Percentiles rank a stretch among this genome's conserved stretches.
Evolutionary conservation across 345 rosid genomes (phyloP).

Genomic region (Lepidium africanum): DNA sequence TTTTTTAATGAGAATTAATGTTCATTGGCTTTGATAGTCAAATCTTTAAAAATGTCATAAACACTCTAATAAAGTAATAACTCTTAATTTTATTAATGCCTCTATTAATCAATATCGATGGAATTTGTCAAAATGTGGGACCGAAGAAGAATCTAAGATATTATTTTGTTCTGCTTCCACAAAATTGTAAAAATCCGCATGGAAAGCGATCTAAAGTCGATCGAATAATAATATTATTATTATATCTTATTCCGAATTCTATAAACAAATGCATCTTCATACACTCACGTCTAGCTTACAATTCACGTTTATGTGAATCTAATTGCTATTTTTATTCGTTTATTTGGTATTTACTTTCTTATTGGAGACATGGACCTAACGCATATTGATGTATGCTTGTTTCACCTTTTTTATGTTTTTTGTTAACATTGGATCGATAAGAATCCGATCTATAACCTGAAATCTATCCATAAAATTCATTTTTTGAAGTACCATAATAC

Average conservation of each 20-base stretch:
- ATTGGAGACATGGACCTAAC: background rate
- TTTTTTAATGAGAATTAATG: background rate
- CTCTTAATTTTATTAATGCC: background rate
- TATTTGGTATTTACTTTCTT: background rate
- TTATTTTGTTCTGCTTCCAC: conserved; percentile 19
- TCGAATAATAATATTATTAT: conserved; percentile 5
- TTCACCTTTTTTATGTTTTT: no score
- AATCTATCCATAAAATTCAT: no score
- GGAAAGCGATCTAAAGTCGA: background rate
- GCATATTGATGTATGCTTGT: background rate
- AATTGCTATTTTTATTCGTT: background rate
- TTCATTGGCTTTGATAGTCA: background rate
- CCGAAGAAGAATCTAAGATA: background rate
- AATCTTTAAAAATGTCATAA: background rate
- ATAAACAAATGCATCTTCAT: background rate
- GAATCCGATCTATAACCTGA: no score
- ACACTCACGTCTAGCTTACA: conserved; percentile 6
- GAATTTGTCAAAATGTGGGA: background rate
- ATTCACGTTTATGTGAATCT: conserved; percentile 1
- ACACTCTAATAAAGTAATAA: background rate
- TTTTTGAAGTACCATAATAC: no score
- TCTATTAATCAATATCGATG: background rate
- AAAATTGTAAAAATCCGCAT: conserved; percentile 2
- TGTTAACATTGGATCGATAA: no score
- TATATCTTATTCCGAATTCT: background rate